phyloP scores from a whole-genome alignment of 2,329 filamentous ascomycete genomes.

The Ophiostoma sp. region DNA sequence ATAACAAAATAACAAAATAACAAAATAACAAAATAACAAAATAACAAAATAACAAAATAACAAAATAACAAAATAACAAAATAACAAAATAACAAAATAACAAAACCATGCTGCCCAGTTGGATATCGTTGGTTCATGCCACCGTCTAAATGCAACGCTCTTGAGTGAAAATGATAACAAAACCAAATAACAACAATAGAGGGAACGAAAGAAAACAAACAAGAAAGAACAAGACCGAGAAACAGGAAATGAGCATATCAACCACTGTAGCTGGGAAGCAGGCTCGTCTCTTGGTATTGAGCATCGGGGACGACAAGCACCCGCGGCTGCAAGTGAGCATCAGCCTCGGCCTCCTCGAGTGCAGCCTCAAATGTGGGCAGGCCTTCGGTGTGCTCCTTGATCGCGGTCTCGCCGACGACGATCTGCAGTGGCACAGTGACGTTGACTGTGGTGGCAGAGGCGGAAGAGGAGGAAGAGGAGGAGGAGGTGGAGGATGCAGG shows the following conservation, averaged over 20 bases:
- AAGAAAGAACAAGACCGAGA: background rate
- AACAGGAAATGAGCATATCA: constrained; percentile 10
- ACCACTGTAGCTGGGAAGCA: constrained; percentile 30
- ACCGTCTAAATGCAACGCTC: constrained; percentile 17
- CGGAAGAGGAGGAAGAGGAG: constrained; percentile 15
- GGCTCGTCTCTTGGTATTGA: constrained; percentile 27
- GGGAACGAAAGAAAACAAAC: background rate
- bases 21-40: background rate
- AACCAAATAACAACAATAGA: background rate
- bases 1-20: too few species aligned
- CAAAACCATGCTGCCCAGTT: constrained; percentile 16
- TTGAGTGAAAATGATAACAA: constrained; percentile 9
- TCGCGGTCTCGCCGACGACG: constrained; percentile 23
- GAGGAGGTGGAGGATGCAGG: constrained; percentile 36
- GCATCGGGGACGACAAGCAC: constrained; percentile 35
- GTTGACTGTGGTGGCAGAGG: constrained; percentile 15
- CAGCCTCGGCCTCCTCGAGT: constrained; percentile 42
- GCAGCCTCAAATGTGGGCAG: constrained; percentile 48
- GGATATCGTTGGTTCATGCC: constrained; percentile 19
- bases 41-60: background rate
- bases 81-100: background rate
- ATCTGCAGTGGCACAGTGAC: constrained; percentile 24
- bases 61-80: background rate
- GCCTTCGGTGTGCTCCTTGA: constrained; percentile 29
- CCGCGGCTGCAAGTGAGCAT: constrained; percentile 41